phyloP scores from a whole-genome alignment of 1,139 yeast species.

The Eremothecium gossypii region DNA sequence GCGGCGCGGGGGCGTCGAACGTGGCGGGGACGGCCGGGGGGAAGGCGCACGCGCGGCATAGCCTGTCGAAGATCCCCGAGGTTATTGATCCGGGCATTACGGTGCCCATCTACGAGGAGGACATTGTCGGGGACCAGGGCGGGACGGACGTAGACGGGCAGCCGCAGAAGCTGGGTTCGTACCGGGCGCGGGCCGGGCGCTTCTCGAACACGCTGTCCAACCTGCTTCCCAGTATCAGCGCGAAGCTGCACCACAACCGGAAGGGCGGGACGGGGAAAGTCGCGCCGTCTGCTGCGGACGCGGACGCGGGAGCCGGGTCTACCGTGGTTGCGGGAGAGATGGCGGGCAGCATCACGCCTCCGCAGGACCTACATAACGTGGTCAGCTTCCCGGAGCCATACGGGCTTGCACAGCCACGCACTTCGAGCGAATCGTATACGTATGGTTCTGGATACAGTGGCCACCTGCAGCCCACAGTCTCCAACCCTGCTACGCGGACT shows the following conservation, averaged over 20 bases:
- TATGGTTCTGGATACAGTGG: conserved; percentile 11
- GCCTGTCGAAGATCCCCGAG: conserved; percentile 23
- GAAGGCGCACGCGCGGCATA: conserved; percentile 3
- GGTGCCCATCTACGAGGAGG: conserved; percentile 28
- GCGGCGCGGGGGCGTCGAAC: background rate
- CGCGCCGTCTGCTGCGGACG: conserved; percentile 8
- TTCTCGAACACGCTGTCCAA: conserved; percentile 29
- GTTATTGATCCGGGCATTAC: conserved; percentile 29
- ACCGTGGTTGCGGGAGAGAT: conserved; percentile 10
- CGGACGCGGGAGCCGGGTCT: conserved; percentile 11
- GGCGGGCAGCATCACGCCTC: conserved; percentile 20
- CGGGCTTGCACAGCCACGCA: conserved; percentile 20
- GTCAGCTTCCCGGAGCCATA: conserved; percentile 24
- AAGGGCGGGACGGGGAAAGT: conserved; percentile 16
- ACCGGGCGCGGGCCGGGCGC: conserved; percentile 27
- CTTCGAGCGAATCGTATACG: conserved; percentile 25
- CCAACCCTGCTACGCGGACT: conserved; percentile 22
- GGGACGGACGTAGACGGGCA: conserved; percentile 8
- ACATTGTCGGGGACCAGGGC: conserved; percentile 8
- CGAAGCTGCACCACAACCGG: conserved; percentile 27
- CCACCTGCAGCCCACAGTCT: conserved; percentile 9
- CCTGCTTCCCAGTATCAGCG: conserved; percentile 28
- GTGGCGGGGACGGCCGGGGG: background rate
- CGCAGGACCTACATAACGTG: conserved; percentile 17
- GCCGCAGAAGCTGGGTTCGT: conserved; percentile 26